Base-by-base conservation (phyloP, 2,329 filamentous ascomycete genomes). In the Monilinia aucupariae region DNA sequence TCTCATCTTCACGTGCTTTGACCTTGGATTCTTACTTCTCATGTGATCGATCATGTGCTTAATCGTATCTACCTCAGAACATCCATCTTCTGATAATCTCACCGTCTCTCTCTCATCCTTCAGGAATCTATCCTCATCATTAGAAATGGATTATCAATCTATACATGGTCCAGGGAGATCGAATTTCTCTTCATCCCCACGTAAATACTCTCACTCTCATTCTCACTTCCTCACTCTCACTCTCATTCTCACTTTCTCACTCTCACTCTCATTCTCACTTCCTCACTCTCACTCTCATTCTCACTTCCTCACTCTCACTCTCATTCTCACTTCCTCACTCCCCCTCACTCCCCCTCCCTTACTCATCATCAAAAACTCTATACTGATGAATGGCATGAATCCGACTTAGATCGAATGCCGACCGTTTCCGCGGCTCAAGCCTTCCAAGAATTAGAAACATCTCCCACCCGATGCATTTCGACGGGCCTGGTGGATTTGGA, bases 401-500 rank as follows among this genome's bases (percentile, higher is more conserved):
- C 27, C 37, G 68, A 92, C 30, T 34, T 69, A 92, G 89, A 92
- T 77, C 85, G 90, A 59, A 78, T 93, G 60, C 87, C 90, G 43
- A 91, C 90, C 1, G 81, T 92, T 55, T 90, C 88, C 22, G 90
- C 89, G 37, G 88, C 88, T 1, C 82, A 91, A 71, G 89, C 86
- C 9, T 78, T 92, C 51, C 80, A 87, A 64, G 80, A 84, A 30
- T 76, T 89, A 51, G 78, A 82, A 54, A 76, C 79, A 53, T 52
- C 81, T 62, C 75, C 78, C 22, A 76, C 77, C 17, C 79, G 78
- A 64, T 78, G 78, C 62, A 75, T 89, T 27, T 77, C 83, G 1
- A 88, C 85, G 1, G 80, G 84, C 3, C 71, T 89, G 7, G 70
- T 73, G 27, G 73, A 74, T 7, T 77, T 89, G 10, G 85, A 89